Evolutionary conservation across 2,329 filamentous ascomycete species (phyloP).

Genomic region (Raffaelea arxii): DNA sequence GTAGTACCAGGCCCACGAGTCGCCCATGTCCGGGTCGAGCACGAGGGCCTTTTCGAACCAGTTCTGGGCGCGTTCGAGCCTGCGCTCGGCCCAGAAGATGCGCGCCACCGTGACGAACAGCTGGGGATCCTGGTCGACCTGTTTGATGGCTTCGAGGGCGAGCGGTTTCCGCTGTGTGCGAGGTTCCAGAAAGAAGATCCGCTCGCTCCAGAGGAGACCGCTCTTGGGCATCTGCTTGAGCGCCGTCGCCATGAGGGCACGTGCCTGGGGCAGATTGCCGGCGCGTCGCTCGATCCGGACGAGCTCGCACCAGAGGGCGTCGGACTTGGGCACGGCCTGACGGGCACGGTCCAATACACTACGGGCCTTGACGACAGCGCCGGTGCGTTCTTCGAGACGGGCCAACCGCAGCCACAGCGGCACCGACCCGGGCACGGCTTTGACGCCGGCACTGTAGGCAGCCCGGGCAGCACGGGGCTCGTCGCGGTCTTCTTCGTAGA

Average conservation of each 20-base stretch:
- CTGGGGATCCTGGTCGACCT: constrained; percentile 83
- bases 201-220: constrained; percentile 84
- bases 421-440: constrained; percentile 74
- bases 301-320: constrained; percentile 86
- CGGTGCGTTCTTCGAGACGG: constrained; percentile 75
- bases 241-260: constrained; percentile 86
- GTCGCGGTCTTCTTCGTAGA: constrained; percentile 78
- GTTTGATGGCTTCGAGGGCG: constrained; percentile 89
- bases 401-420: constrained; percentile 85
- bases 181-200: constrained; percentile 88
- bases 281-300: constrained; percentile 85
- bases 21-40: constrained; percentile 75
- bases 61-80: constrained; percentile 84
- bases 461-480: constrained; percentile 78
- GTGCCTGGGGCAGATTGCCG: constrained; percentile 73
- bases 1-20: constrained; percentile 98
- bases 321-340: constrained; percentile 74
- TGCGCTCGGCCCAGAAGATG: constrained; percentile 91
- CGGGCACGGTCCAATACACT: constrained; percentile 88
- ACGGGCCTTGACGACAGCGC: constrained; percentile 80
- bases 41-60: constrained; percentile 98
- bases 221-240: constrained; percentile 84
- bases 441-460: constrained; percentile 79
- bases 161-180: constrained; percentile 88
- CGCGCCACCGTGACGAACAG: constrained; percentile 87